These are phyloP conservation scores for Backusella luteola DNA, from an alignment of 192 early-diverging fungal species.

Conservation along the genomic window DNA sequence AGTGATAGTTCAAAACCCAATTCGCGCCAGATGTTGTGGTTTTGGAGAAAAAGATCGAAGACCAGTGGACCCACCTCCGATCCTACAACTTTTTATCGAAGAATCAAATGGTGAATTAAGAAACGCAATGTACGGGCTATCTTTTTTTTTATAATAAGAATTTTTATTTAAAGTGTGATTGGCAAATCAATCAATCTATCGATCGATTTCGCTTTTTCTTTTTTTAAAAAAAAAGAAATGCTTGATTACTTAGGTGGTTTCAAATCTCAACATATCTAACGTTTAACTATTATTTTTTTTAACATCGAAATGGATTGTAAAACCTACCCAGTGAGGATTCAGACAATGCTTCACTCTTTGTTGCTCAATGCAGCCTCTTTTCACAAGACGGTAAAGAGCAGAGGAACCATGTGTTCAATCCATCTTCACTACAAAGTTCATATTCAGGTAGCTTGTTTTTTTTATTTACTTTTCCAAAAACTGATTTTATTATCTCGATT, in stretches of 20 bases:
- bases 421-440: slow-evolving; percentile 24
- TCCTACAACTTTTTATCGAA: slow-evolving; percentile 57
- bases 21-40: slow-evolving; percentile 64
- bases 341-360: slow-evolving; percentile 22
- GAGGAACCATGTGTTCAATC: slow-evolving; percentile 37
- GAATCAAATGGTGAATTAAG: slow-evolving; percentile 7
- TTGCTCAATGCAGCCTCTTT: slow-evolving; percentile 37
- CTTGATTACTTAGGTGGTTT: neutral
- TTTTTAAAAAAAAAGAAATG: neutral
- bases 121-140: slow-evolving; percentile 32
- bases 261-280: neutral
- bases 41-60: slow-evolving; percentile 70
- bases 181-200: too few species aligned
- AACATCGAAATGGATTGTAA: neutral
- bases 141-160: neutral
- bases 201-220: too few species aligned
- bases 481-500: neutral
- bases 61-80: slow-evolving; percentile 65
- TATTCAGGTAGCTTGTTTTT: neutral
- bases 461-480: neutral
- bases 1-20: slow-evolving; percentile 63
- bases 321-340: slow-evolving; percentile 1
- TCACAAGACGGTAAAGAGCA: slow-evolving; percentile 28
- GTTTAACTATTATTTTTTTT: neutral
- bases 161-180: neutral